A percentile compares a stretch with the other conserved stretches of the same genome.
Conservation (phyloP, 768 basidiomycete species). For the Thelephora aurantiotincta region DNA sequence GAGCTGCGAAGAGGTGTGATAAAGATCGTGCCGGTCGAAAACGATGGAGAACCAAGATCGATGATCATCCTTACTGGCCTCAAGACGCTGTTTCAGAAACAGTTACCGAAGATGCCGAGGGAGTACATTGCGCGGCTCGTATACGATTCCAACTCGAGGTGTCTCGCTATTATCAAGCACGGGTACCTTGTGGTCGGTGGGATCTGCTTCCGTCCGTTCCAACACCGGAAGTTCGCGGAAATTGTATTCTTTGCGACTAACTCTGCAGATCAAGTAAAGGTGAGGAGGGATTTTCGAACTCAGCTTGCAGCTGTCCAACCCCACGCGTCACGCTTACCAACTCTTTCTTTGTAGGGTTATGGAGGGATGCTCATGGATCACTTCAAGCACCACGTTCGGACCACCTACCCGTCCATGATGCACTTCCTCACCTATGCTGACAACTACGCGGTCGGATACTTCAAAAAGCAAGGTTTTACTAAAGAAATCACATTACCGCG, state of each 20-base stretch:
- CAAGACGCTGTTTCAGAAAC: conserved; percentile 93
- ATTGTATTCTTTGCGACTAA: conserved; percentile 98
- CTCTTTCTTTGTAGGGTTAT: conserved; percentile 53
- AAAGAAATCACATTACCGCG: conserved; percentile 93
- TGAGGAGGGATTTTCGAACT: conserved; percentile 18
- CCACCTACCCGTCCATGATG: conserved; percentile 75
- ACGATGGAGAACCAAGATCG: conserved; percentile 63
- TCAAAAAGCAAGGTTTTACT: conserved; percentile 97
- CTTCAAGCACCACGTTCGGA: conserved; percentile 85
- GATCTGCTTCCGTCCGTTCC: conserved; percentile 93
- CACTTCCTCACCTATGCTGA: conserved; percentile 97
- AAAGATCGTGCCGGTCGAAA: conserved; percentile 70
- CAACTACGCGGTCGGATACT: conserved; percentile 98
- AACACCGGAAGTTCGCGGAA: conserved; percentile 89
- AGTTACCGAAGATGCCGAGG: conserved; percentile 96
- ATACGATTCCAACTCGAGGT: conserved; percentile 84
- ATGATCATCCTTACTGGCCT: conserved; percentile 84
- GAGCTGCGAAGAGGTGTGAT: conserved; percentile 80
- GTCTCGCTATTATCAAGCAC: conserved; percentile 86
- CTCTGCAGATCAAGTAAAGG: conserved; percentile 95
- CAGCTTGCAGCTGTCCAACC: not conserved
- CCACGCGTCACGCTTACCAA: not conserved
- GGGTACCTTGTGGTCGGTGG: conserved; percentile 96
- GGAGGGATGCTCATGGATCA: conserved; percentile 98
- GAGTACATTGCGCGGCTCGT: conserved; percentile 97